A percentile compares a stretch with the other conserved stretches of the same genome.
Conservation (phyloP, 805 yeast species). For the Kodamaea kakaduensis region DNA sequence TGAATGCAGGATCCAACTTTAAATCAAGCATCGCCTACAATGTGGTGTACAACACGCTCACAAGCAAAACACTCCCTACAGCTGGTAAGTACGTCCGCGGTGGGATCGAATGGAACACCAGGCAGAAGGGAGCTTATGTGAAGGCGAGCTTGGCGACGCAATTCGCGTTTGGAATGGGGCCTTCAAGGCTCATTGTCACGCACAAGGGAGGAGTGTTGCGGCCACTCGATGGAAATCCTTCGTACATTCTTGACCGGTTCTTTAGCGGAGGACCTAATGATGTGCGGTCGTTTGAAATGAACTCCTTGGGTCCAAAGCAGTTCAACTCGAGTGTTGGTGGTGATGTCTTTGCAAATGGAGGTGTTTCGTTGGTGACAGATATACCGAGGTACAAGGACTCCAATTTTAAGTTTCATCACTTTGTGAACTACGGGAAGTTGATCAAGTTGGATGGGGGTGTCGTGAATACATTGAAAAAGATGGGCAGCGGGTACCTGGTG, state of each 20-base stretch:
- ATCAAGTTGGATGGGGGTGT: conserved; percentile 16
- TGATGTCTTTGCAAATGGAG: conserved; percentile 44
- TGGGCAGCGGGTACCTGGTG: conserved; percentile 24
- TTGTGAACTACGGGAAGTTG: conserved; percentile 47
- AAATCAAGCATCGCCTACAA: conserved; percentile 43
- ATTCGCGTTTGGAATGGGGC: conserved; percentile 18
- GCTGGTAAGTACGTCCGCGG: conserved; percentile 35
- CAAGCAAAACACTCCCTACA: conserved; percentile 40
- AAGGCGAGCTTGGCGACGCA: conserved; percentile 42
- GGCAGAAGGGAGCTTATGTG: conserved; percentile 30
- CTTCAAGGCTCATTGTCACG: conserved; percentile 20
- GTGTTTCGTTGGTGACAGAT: conserved; percentile 40
- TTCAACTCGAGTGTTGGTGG: conserved; percentile 51
- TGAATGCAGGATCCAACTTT: conserved; percentile 43
- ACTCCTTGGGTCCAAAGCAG: conserved; percentile 55
- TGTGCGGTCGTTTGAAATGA: conserved; percentile 47
- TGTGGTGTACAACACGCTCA: conserved; percentile 42
- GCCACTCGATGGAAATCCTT: conserved; percentile 15
- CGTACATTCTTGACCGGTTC: conserved; percentile 49
- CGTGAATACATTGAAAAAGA: conserved; percentile 8
- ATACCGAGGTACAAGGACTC: conserved; percentile 44
- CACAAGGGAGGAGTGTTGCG: conserved; percentile 32
- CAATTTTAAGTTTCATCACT: conserved; percentile 46
- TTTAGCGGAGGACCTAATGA: conserved; percentile 61
- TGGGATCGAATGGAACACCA: conserved; percentile 31